Evolutionary conservation across 2,329 filamentous ascomycete genomes (phyloP).

Genomic region (Alternaria rosae): DNA sequence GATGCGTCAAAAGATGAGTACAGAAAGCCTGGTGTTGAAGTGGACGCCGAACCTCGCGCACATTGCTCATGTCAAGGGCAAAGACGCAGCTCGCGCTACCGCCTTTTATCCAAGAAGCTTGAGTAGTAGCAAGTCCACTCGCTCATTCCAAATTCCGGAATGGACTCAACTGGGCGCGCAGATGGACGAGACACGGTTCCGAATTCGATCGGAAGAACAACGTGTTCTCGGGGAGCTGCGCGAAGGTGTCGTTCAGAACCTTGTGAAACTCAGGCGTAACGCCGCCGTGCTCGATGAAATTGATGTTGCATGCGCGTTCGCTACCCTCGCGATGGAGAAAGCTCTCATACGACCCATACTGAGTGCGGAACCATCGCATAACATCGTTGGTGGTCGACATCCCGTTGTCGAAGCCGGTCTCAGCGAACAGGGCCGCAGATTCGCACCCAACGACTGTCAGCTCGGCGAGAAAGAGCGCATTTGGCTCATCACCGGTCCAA

Average conservation of each 20-base stretch:
- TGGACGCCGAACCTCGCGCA: slow-evolving; percentile 90
- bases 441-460: slow-evolving; percentile 85
- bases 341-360: slow-evolving; percentile 76
- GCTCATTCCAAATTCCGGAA: slow-evolving; percentile 80
- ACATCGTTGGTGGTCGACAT: slow-evolving; percentile 85
- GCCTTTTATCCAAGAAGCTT: slow-evolving; percentile 62
- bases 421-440: slow-evolving; percentile 77
- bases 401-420: slow-evolving; percentile 90
- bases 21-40: slow-evolving; percentile 71
- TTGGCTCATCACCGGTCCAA: slow-evolving; percentile 79
- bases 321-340: slow-evolving; percentile 77
- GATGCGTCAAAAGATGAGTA: slow-evolving; percentile 66
- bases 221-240: slow-evolving; percentile 78
- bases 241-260: slow-evolving; percentile 76
- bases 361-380: slow-evolving; percentile 69
- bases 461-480: slow-evolving; percentile 79
- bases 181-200: slow-evolving; percentile 78
- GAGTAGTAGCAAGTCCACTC: slow-evolving; percentile 81
- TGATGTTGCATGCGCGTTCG: slow-evolving; percentile 88
- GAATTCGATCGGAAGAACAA: slow-evolving; percentile 85
- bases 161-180: slow-evolving; percentile 84
- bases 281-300: slow-evolving; percentile 92
- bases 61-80: slow-evolving; percentile 88
- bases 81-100: slow-evolving; percentile 60
- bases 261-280: slow-evolving; percentile 87